Conservation (phyloP, 371 early-diverging fungal genomes). For the Coemansia linderi region DNA sequence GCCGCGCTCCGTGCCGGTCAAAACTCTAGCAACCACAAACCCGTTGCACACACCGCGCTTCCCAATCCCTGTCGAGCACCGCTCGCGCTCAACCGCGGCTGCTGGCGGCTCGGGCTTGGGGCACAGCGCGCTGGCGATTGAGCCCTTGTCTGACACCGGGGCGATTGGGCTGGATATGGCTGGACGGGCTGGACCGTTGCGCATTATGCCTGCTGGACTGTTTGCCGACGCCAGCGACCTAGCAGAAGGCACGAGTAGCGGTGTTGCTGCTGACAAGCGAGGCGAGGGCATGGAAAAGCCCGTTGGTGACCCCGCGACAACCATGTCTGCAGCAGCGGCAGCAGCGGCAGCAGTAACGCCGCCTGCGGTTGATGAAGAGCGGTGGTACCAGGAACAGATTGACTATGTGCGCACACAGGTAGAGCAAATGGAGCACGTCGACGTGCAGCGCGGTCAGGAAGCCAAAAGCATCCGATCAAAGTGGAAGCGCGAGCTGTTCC, state of each 20-base stretch:
- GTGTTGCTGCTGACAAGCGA: neutral
- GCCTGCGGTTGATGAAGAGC: constrained; percentile 37
- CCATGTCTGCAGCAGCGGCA: constrained; percentile 17
- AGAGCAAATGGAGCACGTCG: constrained; percentile 47
- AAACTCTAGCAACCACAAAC: neutral
- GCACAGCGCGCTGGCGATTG: constrained; percentile 15
- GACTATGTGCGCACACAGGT: constrained; percentile 52
- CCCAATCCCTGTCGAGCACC: constrained; percentile 23
- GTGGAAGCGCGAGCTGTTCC: constrained; percentile 68
- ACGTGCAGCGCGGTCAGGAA: constrained; percentile 45
- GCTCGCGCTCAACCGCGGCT: constrained; percentile 1
- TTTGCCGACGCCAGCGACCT: neutral
- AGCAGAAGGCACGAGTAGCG: neutral
- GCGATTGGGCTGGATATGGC: constrained; percentile 19
- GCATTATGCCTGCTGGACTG: constrained; percentile 21
- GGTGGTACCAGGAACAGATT: constrained; percentile 51
- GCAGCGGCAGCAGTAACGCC: constrained; percentile 25
- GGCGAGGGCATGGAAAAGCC: constrained; percentile 13
- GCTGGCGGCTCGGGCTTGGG: constrained; percentile 12
- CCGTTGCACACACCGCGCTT: constrained; percentile 33
- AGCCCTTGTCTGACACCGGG: constrained; percentile 24
- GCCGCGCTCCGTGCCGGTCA: neutral
- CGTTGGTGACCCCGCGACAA: neutral
- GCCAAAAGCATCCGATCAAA: constrained; percentile 37
- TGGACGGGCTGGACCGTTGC: constrained; percentile 22